These are phyloP conservation scores for Fragaria iinumae DNA, from an alignment of 306 rosid species.

Conservation along the genomic window DNA sequence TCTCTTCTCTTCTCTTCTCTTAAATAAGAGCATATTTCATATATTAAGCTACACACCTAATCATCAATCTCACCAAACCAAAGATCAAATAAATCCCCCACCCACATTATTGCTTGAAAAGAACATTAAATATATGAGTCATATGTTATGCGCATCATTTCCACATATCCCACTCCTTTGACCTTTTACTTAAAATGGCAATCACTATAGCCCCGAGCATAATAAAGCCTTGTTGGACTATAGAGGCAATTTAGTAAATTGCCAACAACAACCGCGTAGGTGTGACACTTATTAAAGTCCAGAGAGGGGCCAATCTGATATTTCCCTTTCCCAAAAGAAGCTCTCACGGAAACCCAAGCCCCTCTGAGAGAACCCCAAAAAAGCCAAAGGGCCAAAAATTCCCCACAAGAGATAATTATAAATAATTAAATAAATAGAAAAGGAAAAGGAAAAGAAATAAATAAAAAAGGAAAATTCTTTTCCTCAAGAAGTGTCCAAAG, in stretches of 20 bases:
- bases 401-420: not conserved
- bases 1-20: too few relatives aligned
- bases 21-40: too few relatives aligned
- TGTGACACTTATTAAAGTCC: not conserved
- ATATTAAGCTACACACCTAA: too few relatives aligned
- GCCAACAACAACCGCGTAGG: not conserved
- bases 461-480: constrained; percentile 18
- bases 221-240: too few relatives aligned
- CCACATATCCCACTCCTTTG: too few relatives aligned
- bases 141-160: too few relatives aligned
- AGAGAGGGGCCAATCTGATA: not conserved
- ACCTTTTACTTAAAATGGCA: not conserved
- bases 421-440: not conserved
- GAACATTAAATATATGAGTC: too few relatives aligned
- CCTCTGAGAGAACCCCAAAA: too few relatives aligned
- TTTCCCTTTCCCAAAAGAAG: not conserved
- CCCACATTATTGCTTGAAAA: too few relatives aligned
- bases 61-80: too few relatives aligned
- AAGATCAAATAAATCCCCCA: too few relatives aligned
- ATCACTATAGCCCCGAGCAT: not conserved
- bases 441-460: constrained; percentile 1
- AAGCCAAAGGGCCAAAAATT: not conserved
- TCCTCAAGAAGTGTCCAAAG: constrained; percentile 25
- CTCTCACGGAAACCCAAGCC: constrained; percentile 7
- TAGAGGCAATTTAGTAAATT: not conserved